Evolutionary conservation across 805 yeast genomes (phyloP), one percentile per base, ranked within the genome.

Genomic region (Candida peoriensis): DNA sequence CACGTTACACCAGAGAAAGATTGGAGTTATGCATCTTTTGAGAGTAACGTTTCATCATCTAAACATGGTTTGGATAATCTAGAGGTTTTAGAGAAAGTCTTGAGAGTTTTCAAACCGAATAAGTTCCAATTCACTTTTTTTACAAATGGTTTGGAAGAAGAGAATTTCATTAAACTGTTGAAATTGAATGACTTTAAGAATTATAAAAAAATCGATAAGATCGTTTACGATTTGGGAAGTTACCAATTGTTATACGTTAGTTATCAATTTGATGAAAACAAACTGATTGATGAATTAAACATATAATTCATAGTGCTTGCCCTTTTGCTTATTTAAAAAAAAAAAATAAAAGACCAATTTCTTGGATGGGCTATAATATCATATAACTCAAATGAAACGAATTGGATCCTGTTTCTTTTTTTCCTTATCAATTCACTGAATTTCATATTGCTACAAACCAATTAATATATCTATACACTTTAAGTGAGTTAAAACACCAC

Each of bases 21-120:
- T 24, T 90, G 94, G 87, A 86, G 96, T 5, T 90, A 90, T 60
- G 97, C 97, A 5, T 84, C 95, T 8, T 93, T 93, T 58, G 97
- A 93, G 57, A 78, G 96, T 15, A 90, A 86, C 57, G 85, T 78
- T 26, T 80, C 82, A 7, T 63, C 74, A 9, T 44, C 32, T 42
- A 60, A 29, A 38, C 64, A 35, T 43, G 67, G 50, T 28, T 46
- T 48, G 42, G 57, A 67, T 43, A 74, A 80, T 48, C 54, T 69
- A 21, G 71, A 70, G n/a, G 77, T 86, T 8, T 58, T 85, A 42
- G 46, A 61, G 27, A 73, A 72, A 25, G 81, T 88, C 3, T 64
- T 88, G 44, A 50, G 60, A 5, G 70, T 82, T 20, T 81, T 90
- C 58, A 67, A 68, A 37, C 97, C 97, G 3, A 76, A 77, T 15